Base-by-base conservation (phyloP, 805 yeast species). In the Candida sphagnicola region DNA sequence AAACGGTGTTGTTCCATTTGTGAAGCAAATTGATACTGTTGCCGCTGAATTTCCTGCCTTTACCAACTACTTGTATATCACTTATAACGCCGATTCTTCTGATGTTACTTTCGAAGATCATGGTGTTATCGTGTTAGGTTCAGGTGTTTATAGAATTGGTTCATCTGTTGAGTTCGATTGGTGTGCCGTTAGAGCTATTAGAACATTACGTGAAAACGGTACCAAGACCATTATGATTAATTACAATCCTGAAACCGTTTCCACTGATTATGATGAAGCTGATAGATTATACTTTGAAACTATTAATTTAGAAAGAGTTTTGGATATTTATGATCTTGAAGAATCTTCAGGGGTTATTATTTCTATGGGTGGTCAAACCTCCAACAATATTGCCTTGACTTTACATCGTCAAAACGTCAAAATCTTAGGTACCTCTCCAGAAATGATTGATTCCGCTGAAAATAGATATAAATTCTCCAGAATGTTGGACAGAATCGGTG, bases 281-380 rank as follows among this genome's bases (percentile, higher is more conserved):
- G 99, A 91, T 63, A 78, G 98, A 63, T 77, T 91, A 51, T 91
- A 93, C 70, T 91, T 91, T 57, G 99, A 91, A 74, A 90, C 93
- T 32, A 86, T 91, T 64, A 88, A 88, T 65, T 72, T 90, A 54
- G 99, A 91, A 72, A 78, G 97, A 62, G 91, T 91, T 21, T 72
- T 91, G 56, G 99, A 91, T 70, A 89, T 91, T 53, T 93, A 91
- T 61, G 96, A 91, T 61, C 68, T 88, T 41, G 98, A 93, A 71
- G 77, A 79, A 51, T 83, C 96, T 28, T 66, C 80, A 10, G 99
- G 98, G 72, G 97, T 91, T 42, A 81, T 91, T 43, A 87, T 91
- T 47, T 83, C 97, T 41, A 89, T 91, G 95, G 99, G 99, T 76
- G 99, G 99, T 61, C 99, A 91, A 72, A 87, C 96, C 24, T 87